These are phyloP conservation scores for Lipomyces mesembrius DNA, from an alignment of 805 yeast species.

Conservation along the genomic window DNA sequence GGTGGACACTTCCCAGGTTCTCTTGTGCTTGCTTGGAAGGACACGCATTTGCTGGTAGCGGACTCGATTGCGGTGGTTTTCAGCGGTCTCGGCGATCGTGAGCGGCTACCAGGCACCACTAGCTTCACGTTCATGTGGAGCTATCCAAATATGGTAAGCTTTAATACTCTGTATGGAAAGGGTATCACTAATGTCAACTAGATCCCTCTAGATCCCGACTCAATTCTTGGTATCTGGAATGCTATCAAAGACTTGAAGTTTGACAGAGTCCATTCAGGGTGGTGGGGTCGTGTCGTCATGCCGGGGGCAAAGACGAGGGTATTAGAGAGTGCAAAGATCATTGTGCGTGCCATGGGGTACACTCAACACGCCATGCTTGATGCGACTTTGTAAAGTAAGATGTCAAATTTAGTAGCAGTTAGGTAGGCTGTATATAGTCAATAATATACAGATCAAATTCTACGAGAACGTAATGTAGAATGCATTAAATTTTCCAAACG, in stretches of 20 bases:
- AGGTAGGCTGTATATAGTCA: not conserved
- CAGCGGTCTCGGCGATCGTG: slow-evolving; percentile 31
- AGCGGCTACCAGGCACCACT: slow-evolving; percentile 29
- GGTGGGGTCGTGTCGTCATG: slow-evolving; percentile 32
- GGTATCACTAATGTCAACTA: not conserved
- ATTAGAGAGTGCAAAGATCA: slow-evolving; percentile 32
- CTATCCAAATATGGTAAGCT: slow-evolving; percentile 36
- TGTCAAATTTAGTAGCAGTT: not conserved
- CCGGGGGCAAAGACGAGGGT: slow-evolving; percentile 24
- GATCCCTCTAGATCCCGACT: slow-evolving; percentile 37
- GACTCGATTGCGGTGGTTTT: slow-evolving; percentile 34
- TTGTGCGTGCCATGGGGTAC: slow-evolving; percentile 33
- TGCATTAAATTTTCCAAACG: too few relatives aligned
- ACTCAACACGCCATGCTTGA: slow-evolving; percentile 22
- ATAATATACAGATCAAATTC: not conserved
- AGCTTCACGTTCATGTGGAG: slow-evolving; percentile 38
- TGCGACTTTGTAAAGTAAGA: not conserved
- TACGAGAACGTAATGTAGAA: too few relatives aligned
- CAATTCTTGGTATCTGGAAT: slow-evolving; percentile 32
- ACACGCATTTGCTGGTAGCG: slow-evolving; percentile 31
- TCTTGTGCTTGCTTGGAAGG: slow-evolving; percentile 30
- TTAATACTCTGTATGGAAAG: not conserved
- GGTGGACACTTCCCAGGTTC: slow-evolving; percentile 39
- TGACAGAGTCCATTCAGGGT: slow-evolving; percentile 28
- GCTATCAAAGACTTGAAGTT: slow-evolving; percentile 31